Evolutionary conservation across 2,329 filamentous ascomycete genomes (phyloP), one percentile per base, ranked within the genome.

Genomic region (Penicillium sclerotiorum): DNA sequence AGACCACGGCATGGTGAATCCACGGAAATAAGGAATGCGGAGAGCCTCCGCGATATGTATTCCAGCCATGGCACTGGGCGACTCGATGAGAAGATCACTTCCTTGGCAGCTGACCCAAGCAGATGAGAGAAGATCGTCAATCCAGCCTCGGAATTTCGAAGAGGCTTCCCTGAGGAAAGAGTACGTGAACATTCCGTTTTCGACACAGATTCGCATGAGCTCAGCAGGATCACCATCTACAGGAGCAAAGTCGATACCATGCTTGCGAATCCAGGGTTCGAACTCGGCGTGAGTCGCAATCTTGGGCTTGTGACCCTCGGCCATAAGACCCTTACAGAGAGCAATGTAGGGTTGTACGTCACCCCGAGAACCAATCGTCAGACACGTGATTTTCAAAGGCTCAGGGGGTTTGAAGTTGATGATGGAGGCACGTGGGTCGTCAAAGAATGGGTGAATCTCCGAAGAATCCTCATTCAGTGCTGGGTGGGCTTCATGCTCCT

Each of bases 1-100:
- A 0, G 94, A 96, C 94, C 94, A 99, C 0, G 94, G 94, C 94
- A 99, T 99, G 15, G 91, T 95, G 67, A 99, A 99, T 0, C 92
- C 93, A 48, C 94, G 85, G 76, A 97, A 97, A 70, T 99, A 99
- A 0, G 94, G 94, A 37, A 99, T 95, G 12, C 84, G 80, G 2
- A 99, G 80, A 20, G 91, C 90, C 73, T 99, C 94, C 1, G 94
- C 94, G 58, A 99, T 95, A 69, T 99, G 94, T 46, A 99, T 96
- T 21, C 94, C 94, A 0, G 88, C 91, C 94, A 99, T 99, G 12
- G 94, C 91, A 49, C 90, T 95, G 0, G 94, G 94, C 39, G 90
- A 95, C 69, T 99, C 94, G 53, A 99, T 96, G 32, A 99, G 78
- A 25, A 99, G 76, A 67, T 99, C 93, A 1, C 88, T 88, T 20